phyloP scores from a whole-genome alignment of 345 rosid species.

The Eucalyptus victrix region DNA sequence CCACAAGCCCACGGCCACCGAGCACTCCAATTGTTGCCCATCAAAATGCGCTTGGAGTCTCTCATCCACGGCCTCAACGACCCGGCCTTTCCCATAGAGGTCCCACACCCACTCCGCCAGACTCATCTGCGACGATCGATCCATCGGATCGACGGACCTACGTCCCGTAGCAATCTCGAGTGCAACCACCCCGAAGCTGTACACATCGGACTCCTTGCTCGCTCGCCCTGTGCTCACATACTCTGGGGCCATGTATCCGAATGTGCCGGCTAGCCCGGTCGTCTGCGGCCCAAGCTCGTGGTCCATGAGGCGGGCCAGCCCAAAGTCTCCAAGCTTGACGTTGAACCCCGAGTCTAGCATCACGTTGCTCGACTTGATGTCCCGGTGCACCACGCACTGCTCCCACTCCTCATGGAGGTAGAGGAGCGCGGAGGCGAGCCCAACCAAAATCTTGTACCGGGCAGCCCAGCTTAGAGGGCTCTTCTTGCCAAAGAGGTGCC shows the following conservation, averaged over 20 bases:
- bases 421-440: slow-evolving; percentile 12
- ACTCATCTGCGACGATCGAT: background rate
- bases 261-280: slow-evolving; percentile 6
- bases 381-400: slow-evolving; percentile 13
- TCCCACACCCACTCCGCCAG: slow-evolving; percentile 15
- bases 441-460: slow-evolving; percentile 1
- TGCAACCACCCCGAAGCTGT: slow-evolving; percentile 13
- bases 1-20: slow-evolving; percentile 5
- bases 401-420: slow-evolving; percentile 15
- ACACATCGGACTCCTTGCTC: slow-evolving; percentile 9
- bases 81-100: background rate
- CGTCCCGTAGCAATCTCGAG: slow-evolving; percentile 15
- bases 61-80: background rate
- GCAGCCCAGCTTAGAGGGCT: slow-evolving; percentile 5
- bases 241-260: slow-evolving; percentile 17
- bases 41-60: background rate
- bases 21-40: background rate
- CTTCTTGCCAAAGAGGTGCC: slow-evolving; percentile 2
- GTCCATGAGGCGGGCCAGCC: slow-evolving; percentile 23
- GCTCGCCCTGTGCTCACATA: background rate
- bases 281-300: slow-evolving; percentile 4
- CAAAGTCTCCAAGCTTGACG: slow-evolving; percentile 24
- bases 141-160: background rate
- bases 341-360: slow-evolving; percentile 6
- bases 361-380: slow-evolving; percentile 20